Base-by-base conservation (phyloP, 192 early-diverging fungal species). In the Gamsiella multidivaricata region DNA sequence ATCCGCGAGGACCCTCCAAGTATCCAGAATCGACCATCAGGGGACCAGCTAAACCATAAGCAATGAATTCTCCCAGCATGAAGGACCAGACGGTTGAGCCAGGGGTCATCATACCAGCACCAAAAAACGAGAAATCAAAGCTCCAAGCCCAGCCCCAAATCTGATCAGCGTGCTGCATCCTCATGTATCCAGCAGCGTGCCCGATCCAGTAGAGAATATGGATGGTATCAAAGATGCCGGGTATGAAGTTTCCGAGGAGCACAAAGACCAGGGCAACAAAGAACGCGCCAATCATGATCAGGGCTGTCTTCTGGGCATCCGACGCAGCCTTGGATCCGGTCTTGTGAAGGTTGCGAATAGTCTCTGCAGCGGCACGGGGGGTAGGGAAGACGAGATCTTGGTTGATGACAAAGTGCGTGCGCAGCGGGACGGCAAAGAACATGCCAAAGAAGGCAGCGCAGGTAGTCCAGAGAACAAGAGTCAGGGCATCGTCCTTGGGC, bases 301-400 rank as follows among this genome's bases (percentile, higher is more conserved):
- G 73, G 37, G 82, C 86, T 47, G 86, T 85, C 37, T 82, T 74
- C 59, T 74, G 72, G 15, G 83, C 88, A 45, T 82, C 84, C 4
- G 23, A 52, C 20, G 84, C 88, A 61, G 82, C 86, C n/a, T 70
- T 79, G 51, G 73, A 68, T 5, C 78, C 75, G 18, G 70, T 61
- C 28, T 53, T 67, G 74, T 91, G 89, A 9, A 91, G 60, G 31
- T 84, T 86, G 17, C 73, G 63, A 61, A 91, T 91, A 23, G 89
- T 91, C 53, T 74, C 80, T 5, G 90, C 90, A n/a, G 90, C 79
- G 52, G 87, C 90, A 54, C 84, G 85, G n/a, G 88, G 88, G 1
- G 90, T 83, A 37, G 90, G 90, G 84, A 92, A 92, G 53, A 84
- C 83, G 51, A 92, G 72, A 28, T 92, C 84, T 54, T 90, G 86